Evolutionary conservation across 2,329 filamentous ascomycete genomes (phyloP).

Genomic region (Colletotrichum incanum): DNA sequence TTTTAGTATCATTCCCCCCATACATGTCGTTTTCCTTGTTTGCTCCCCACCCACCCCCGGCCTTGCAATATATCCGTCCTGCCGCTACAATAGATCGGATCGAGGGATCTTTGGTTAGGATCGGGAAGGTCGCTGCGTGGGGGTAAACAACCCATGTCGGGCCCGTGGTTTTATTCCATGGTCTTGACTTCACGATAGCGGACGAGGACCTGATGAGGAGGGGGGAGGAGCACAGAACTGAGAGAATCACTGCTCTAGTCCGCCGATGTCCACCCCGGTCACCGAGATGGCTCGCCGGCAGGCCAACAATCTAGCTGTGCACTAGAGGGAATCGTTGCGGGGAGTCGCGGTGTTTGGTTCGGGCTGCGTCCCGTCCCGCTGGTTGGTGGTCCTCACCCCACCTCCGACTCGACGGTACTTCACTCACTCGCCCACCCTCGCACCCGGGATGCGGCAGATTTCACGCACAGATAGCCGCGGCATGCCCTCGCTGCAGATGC

Average conservation of each 20-base stretch:
- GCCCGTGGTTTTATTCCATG: background rate
- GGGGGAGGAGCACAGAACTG: background rate
- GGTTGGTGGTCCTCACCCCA: background rate
- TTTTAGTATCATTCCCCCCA: background rate
- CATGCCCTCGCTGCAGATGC: background rate
- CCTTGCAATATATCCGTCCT: conserved; percentile 4
- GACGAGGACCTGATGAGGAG: too few species aligned
- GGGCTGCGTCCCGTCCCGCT: conserved; percentile 16
- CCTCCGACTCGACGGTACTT: background rate
- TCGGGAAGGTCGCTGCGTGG: conserved; percentile 11
- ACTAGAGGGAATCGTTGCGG: background rate
- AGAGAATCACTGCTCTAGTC: background rate
- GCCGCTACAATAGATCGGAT: conserved; percentile 23
- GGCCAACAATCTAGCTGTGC: background rate
- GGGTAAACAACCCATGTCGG: background rate
- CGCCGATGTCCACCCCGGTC: background rate
- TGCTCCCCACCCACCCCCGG: background rate
- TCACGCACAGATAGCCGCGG: background rate
- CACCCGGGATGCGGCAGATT: background rate
- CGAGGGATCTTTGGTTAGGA: conserved; percentile 11
- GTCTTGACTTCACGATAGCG: background rate
- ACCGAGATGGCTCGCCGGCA: background rate
- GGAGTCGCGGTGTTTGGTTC: background rate
- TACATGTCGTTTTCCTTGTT: background rate
- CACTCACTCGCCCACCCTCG: too few species aligned